Evolutionary conservation across 1,284 basidiomycete genomes (phyloP), one percentile per base, ranked within the genome.

Genomic region (Tilletiaria anomala): DNA sequence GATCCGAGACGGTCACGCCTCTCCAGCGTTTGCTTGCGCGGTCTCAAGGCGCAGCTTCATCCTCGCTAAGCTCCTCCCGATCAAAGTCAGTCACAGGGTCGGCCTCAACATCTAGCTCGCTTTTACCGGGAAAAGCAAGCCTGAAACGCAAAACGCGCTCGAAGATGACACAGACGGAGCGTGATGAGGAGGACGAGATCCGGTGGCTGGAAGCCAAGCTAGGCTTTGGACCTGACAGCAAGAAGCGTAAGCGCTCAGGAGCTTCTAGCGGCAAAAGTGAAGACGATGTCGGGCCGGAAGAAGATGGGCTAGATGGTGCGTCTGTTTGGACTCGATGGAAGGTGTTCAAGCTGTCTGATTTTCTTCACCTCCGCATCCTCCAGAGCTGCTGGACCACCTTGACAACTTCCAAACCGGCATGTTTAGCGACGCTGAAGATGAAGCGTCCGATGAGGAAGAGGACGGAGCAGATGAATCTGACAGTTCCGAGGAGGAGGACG

Each of bases 111-210:
- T 14, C 36, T 16, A n/a, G n/a, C n/a, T n/a, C n/a, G n/a, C n/a
- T n/a, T n/a, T n/a, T n/a, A n/a, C n/a, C n/a, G n/a, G n/a, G n/a
- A n/a, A n/a, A n/a, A n/a, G n/a, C n/a, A n/a, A n/a, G n/a, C n/a
- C 37, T 12, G 11, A 37, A 40, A 3, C 21, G 35, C 31, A 37
- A 22, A 12, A 42, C 21, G 24, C 23, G 35, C 12, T 17, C 38
- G 5, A 32, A 18, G 19, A 49, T 56, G 53, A 52, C 37, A 0
- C 52, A 54, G 34, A 49, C 47, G 18, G 63, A 65, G 37, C 50
- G 53, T 23, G 53, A 63, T 11, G 63, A 66, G 22, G 61, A 65
- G 31, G 60, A 66, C 34, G 63, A 66, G 44, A 66, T 66, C 23
- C 44, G 50, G 2, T 66, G 63, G 63, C 48, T 66, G 6, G 63